These are phyloP conservation scores for Exophiala viscosa DNA, from an alignment of 2,329 filamentous ascomycete genomes.

Conservation along the genomic window DNA sequence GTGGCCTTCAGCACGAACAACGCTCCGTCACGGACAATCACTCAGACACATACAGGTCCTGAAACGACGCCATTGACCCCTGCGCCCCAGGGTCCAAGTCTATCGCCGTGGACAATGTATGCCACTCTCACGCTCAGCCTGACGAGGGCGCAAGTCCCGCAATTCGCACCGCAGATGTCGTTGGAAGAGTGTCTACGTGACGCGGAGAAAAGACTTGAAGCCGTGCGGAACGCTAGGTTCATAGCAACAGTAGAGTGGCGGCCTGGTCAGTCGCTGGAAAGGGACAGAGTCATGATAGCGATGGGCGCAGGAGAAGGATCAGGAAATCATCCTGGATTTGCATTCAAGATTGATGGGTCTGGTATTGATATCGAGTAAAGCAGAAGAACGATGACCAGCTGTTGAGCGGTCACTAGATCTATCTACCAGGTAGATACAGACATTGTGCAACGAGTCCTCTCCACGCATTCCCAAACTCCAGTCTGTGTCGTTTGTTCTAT, in stretches of 20 bases:
- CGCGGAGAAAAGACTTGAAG: constrained; percentile 35
- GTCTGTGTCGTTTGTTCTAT: background rate
- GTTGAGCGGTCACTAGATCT: too few relatives aligned
- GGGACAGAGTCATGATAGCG: background rate
- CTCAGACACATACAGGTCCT: constrained; percentile 4
- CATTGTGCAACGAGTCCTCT: too few relatives aligned
- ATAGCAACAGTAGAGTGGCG: constrained; percentile 2
- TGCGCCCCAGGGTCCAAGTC: too few relatives aligned
- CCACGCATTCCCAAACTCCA: too few relatives aligned
- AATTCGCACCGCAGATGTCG: constrained; percentile 36
- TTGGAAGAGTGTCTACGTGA: constrained; percentile 35
- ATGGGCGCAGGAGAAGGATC: background rate
- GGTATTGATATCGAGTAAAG: constrained; percentile 17
- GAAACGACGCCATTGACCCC: too few relatives aligned
- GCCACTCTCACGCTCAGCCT: constrained; percentile 38
- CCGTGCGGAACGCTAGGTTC: constrained; percentile 28
- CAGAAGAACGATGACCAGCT: background rate
- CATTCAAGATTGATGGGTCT: constrained; percentile 6
- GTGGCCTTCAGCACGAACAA: constrained; percentile 36
- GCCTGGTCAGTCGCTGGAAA: background rate
- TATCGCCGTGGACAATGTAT: constrained; percentile 38
- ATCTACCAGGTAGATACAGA: too few relatives aligned
- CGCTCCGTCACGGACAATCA: constrained; percentile 4
- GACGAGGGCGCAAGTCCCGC: constrained; percentile 34
- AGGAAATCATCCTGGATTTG: constrained; percentile 1